Evolutionary conservation across 2,329 filamentous ascomycete genomes (phyloP), one percentile per base, ranked within the genome.

Genomic region (Arthrocladium fulminans): DNA sequence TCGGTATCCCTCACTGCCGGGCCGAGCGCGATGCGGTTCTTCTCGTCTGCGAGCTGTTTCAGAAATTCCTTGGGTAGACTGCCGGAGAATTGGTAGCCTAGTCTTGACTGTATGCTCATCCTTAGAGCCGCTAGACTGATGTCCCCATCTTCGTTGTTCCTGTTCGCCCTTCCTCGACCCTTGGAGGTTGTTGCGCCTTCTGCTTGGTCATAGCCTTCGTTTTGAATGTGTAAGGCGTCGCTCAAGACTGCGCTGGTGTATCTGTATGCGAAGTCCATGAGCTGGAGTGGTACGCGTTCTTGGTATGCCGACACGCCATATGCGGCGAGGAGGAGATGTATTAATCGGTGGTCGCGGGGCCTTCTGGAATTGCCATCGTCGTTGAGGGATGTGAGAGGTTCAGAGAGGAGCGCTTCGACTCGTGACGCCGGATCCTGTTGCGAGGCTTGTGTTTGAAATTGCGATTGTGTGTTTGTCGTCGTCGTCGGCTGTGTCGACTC

Each of bases 21-120:
- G 39, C 75, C 66, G 53, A 76, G 72, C n/a, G 78, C 72, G 43
- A 77, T 69, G 4, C 71, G 63, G 60, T 80, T 80, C 51, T 73
- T 65, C 59, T 78, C 75, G 22, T 66, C 65, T 12, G 76, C 79
- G 23, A 81, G 64, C 60, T 80, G 76, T 55, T 74, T 67, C 59
- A 81, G 65, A 50, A 77, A 81, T 57, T 82, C 79, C 59, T 82
- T 82, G 0, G 79, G 76, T 53, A 83, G 57, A 0, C 70, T 69
- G 0, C 73, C 68, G 3, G 49, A 44, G 58, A 83, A 83, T 58
- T 80, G 76, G 56, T 80, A 75, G 12, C 53, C 55, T 44, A 79
- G 67, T 13, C 79, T 68, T 38, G 73, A 76, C 2, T 75, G 74
- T 46, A 84, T 80, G 2, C 78, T 79, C 51, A 82, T 73, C 22